A percentile compares a stretch with the other conserved stretches of the same genome.
These are phyloP conservation scores for Cornus kousa DNA, from an alignment of 148 eudicot genomes.

Conservation along the genomic window DNA sequence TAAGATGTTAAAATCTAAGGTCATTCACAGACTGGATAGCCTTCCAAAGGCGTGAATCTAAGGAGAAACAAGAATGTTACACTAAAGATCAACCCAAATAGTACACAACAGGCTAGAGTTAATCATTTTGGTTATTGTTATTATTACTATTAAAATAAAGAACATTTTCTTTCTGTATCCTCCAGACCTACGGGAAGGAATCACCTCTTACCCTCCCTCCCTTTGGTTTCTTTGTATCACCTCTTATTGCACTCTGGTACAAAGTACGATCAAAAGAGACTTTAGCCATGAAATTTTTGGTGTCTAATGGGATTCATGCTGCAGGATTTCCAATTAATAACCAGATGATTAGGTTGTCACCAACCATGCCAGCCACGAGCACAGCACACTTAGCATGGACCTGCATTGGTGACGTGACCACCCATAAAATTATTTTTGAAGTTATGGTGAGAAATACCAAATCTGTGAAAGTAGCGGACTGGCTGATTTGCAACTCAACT, in stretches of 20 bases:
- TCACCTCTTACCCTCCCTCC: not conserved
- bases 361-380: not conserved
- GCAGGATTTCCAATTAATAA: not conserved
- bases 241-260: too few species aligned
- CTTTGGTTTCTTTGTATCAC: too few species aligned
- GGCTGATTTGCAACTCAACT: constrained; percentile 31
- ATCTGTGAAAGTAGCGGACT: constrained; percentile 15
- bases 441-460: not conserved
- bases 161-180: not conserved
- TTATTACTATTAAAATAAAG: not conserved
- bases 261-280: too few species aligned
- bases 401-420: constrained; percentile 3
- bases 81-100: not conserved
- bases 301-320: not conserved
- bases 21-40: not conserved
- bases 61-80: not conserved
- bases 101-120: too few species aligned
- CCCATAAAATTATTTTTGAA: constrained; percentile 14
- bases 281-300: not conserved
- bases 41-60: not conserved
- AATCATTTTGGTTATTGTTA: too few species aligned
- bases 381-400: constrained; percentile 21
- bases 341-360: constrained; percentile 4
- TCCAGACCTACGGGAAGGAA: too few species aligned
- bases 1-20: not conserved